Evolutionary conservation across 805 yeast genomes (phyloP).

Genomic region (Candida fluviatilis): DNA sequence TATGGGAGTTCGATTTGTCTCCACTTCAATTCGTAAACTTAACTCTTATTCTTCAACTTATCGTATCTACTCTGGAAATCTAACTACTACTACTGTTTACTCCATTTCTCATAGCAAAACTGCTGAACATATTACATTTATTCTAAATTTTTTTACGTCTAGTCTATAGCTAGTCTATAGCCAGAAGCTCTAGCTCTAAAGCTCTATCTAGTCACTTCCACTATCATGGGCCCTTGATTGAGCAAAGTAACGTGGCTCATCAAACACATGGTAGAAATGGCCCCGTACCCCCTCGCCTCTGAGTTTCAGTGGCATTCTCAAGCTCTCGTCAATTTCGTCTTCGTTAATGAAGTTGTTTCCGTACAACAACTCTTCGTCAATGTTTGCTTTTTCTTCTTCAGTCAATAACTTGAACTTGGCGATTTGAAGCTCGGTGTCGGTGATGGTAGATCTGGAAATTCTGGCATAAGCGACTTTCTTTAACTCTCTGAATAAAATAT

Average conservation of each 20-base stretch:
- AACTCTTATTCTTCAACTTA: too few species aligned
- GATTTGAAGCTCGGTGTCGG: constrained; percentile 94
- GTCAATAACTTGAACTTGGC: constrained; percentile 76
- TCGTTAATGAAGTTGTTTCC: constrained; percentile 57
- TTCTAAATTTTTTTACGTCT: too few species aligned
- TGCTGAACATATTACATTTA: too few species aligned
- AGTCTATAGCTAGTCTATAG: too few species aligned
- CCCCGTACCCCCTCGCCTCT: constrained; percentile 92
- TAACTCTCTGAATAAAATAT: constrained; percentile 81
- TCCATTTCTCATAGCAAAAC: too few species aligned
- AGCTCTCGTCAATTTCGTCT: constrained; percentile 50
- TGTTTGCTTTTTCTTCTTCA: constrained; percentile 28
- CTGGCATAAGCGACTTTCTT: constrained; percentile 92
- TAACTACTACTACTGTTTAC: too few species aligned
- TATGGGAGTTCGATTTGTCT: too few species aligned
- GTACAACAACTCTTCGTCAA: constrained; percentile 40
- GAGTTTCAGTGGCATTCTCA: constrained; percentile 75
- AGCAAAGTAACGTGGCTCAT: constrained; percentile 81
- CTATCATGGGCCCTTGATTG: constrained; percentile 11
- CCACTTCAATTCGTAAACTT: too few species aligned
- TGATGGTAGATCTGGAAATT: constrained; percentile 85
- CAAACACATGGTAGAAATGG: constrained; percentile 91
- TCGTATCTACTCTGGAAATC: too few species aligned
- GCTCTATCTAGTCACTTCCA: too few species aligned
- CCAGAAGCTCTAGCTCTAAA: too few species aligned